Evolutionary conservation across 768 basidiomycete genomes (phyloP), one percentile per base, ranked within the genome.

Genomic region (Boletus tylopilopsis): DNA sequence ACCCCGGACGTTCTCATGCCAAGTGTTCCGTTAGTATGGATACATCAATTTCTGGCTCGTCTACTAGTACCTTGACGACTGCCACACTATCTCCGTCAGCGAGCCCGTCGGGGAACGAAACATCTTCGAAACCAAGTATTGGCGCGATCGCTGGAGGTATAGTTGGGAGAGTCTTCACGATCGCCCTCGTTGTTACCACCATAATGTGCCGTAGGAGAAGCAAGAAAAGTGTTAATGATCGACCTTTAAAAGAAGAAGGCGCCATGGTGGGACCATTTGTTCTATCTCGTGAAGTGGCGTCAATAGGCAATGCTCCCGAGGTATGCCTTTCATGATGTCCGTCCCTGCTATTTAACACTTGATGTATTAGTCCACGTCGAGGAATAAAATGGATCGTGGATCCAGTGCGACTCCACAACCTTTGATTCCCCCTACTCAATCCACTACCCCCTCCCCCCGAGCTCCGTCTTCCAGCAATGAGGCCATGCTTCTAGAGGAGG

Each of bases 111-210:
- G 29, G 16, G 22, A 16, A 30, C 7, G 27, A 3, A 10, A 21
- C 36, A 9, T 25, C 44, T 2, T 38, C 45, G 8, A 11, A 27
- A 32, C 8, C n/a, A 41, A 36, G 40, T 34, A 23, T 30, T 8
- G 41, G 49, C 0, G 45, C 35, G 16, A 56, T 56, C 12, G 25
- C 48, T 1, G 55, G 59, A 21, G 55, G 49, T 15, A 16, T 23
- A 1, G 30, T 59, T 1, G 57, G 44, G 2, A 57, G 44, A 0
- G 19, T 47, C 12, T 16, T 24, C 4, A 33, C 34, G 1, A 11
- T 61, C 13, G 22, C 6, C 10, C 9, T 53, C 9, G 19, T 27
- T 27, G 13, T n/a, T n/a, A 27, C 10, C 5, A 33, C 19, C n/a
- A 15, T 61, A 1, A 7, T 58, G 1, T 61, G 41, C n/a, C 50